phyloP scores from a whole-genome alignment of 2,329 filamentous ascomycete species.

The Botrytis fabae region DNA sequence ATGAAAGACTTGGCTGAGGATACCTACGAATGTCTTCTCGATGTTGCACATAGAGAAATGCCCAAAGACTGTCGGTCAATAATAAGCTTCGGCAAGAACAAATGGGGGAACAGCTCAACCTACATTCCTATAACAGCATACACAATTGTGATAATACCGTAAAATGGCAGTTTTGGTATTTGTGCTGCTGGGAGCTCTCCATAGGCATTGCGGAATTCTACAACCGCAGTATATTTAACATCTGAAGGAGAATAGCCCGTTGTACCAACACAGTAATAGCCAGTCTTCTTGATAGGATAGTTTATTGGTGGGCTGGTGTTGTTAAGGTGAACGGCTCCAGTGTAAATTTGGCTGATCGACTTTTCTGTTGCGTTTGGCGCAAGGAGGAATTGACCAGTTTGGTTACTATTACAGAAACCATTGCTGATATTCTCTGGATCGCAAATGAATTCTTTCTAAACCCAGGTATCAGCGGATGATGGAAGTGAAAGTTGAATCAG shows the following conservation, averaged over 20 bases:
- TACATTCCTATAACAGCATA: slow-evolving; percentile 82
- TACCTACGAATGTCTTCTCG: slow-evolving; percentile 79
- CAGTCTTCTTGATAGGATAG: slow-evolving; percentile 84
- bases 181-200: slow-evolving; percentile 94
- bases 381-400: slow-evolving; percentile 83
- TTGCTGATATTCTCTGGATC: slow-evolving; percentile 67
- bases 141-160: slow-evolving; percentile 88
- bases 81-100: slow-evolving; percentile 24
- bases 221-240: slow-evolving; percentile 71
- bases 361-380: slow-evolving; percentile 70
- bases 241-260: slow-evolving; percentile 63
- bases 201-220: slow-evolving; percentile 94
- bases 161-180: slow-evolving; percentile 96
- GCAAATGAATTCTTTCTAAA: slow-evolving; percentile 70
- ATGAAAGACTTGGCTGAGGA: not conserved
- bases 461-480: slow-evolving; percentile 40
- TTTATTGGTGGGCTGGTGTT: slow-evolving; percentile 67
- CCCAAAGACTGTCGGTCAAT: slow-evolving; percentile 68
- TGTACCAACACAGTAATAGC: slow-evolving; percentile 92
- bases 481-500: not conserved
- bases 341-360: slow-evolving; percentile 72
- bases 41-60: slow-evolving; percentile 92
- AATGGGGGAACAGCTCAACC: slow-evolving; percentile 37
- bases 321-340: slow-evolving; percentile 79
- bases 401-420: slow-evolving; percentile 71